Percentiles rank a stretch among this genome's conserved stretches.
These are phyloP conservation scores for Tetrapyrgos nigripes DNA, from an alignment of 1,284 basidiomycete species.

Conservation along the genomic window DNA sequence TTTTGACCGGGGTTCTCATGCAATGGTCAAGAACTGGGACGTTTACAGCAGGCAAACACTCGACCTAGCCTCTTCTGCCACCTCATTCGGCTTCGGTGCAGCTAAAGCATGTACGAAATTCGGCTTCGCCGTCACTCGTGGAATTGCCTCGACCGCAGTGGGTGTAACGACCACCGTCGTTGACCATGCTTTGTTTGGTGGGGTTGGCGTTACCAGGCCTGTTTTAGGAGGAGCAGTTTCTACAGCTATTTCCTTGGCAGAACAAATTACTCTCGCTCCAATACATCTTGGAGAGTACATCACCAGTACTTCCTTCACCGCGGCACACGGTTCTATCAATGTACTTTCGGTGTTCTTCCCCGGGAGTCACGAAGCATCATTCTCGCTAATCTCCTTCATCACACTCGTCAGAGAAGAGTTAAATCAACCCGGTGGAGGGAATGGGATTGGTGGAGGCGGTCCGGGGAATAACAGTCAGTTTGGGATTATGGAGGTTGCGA, in stretches of 20 bases:
- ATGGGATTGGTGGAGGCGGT: constrained; percentile 38
- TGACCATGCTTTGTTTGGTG: constrained; percentile 70
- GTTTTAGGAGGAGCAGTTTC: constrained; percentile 63
- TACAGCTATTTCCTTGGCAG: constrained; percentile 67
- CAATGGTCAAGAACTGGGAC: constrained; percentile 60
- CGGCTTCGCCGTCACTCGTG: constrained; percentile 73
- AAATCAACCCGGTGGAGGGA: constrained; percentile 58
- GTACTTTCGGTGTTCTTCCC: constrained; percentile 74
- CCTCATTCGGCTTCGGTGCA: constrained; percentile 66
- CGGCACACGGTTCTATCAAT: constrained; percentile 76
- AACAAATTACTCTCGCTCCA: constrained; percentile 74
- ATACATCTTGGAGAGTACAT: constrained; percentile 77
- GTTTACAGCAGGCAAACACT: constrained; percentile 64
- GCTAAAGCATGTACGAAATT: constrained; percentile 72
- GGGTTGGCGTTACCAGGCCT: constrained; percentile 59
- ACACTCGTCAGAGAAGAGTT: constrained; percentile 75
- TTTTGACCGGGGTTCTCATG: background rate
- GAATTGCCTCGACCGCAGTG: constrained; percentile 62
- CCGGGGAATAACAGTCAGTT: constrained; percentile 58
- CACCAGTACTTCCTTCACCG: constrained; percentile 74
- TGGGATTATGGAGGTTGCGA: constrained; percentile 66
- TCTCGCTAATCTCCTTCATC: constrained; percentile 80
- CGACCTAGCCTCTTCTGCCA: constrained; percentile 66
- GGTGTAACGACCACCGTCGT: constrained; percentile 62
- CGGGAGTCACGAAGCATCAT: constrained; percentile 77